Base-by-base conservation (phyloP, 2,329 filamentous ascomycete genomes). In the Nemania sp. region DNA sequence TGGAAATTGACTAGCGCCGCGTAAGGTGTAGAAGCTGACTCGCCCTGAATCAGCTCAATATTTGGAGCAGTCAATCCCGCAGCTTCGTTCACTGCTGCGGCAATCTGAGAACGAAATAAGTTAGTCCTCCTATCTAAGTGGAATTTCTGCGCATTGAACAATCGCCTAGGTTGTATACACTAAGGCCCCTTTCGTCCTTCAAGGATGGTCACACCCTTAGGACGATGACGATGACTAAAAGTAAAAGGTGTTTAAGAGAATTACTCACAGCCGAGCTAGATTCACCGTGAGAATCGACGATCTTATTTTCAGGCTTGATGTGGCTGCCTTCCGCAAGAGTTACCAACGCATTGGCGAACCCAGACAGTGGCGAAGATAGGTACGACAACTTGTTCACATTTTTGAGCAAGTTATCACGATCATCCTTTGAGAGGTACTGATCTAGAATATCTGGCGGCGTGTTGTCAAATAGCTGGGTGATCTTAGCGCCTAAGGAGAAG, bases 241-340 rank as follows among this genome's bases (percentile, higher is more conserved):
- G n/a, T n/a, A n/a, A n/a, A 30, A 30, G 15, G 11, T 33, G 12
- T 6, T 33, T n/a, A n/a, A 12, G 30, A 33, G 12, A 33, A 33
- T 30, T n/a, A 33, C 30, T 33, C 15, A 33, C 30, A 11, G 48
- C 52, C 5, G 57, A 31, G 17, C 56, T 53, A 5, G 40, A 36
- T 11, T 55, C 46, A 5, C 26, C 28, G 7, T 40, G 47, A 8
- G 49, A 52, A 17, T 58, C 62, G 9, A 60, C 53, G 6, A 61
- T 43, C 28, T 55, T 51, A 12, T 46, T 48, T 23, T 51, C 37
- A 5, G 75, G 75, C 54, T 75, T 76, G 36, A 78, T 59, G 55
- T 78, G 75, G 0, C 52, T 70, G 2, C 75, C 76, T 22, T 66
- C 39, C 0, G 51, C 44, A 3, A 59, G 33, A 0, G 75, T 78